Evolutionary conservation across 2,329 filamentous ascomycete species (phyloP).

Genomic region (Xylariales sp.): DNA sequence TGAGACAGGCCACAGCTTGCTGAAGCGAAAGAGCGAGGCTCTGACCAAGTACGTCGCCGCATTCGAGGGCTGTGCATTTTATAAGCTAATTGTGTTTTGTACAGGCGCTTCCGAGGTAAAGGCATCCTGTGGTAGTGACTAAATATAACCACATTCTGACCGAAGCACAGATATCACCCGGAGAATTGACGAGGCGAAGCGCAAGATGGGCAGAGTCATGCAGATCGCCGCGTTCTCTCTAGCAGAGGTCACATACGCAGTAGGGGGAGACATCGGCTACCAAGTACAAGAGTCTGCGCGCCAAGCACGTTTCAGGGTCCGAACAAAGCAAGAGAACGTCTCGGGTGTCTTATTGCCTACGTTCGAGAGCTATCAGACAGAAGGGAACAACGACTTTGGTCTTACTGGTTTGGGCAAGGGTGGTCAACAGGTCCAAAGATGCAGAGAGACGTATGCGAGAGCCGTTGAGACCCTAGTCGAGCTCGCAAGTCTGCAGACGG

Average conservation of each 20-base stretch:
- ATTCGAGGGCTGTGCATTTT: background rate
- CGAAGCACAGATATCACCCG: slow-evolving; percentile 75
- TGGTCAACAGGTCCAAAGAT: slow-evolving; percentile 93
- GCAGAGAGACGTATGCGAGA: slow-evolving; percentile 90
- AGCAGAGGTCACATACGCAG: slow-evolving; percentile 94
- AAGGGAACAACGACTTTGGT: slow-evolving; percentile 92
- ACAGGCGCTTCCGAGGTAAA: slow-evolving; percentile 82
- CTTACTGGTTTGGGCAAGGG: slow-evolving; percentile 94
- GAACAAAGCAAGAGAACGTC: slow-evolving; percentile 97
- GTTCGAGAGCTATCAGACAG: slow-evolving; percentile 86
- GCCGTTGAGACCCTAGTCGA: slow-evolving; percentile 96
- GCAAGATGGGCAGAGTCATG: slow-evolving; percentile 99
- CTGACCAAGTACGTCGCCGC: slow-evolving; percentile 73
- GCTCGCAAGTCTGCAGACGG: slow-evolving; percentile 91
- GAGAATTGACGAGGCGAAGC: slow-evolving; percentile 97
- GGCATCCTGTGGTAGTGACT: background rate
- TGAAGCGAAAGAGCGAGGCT: slow-evolving; percentile 97
- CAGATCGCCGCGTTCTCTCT: slow-evolving; percentile 97
- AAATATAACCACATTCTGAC: background rate
- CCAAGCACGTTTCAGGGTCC: slow-evolving; percentile 84
- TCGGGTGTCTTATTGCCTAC: slow-evolving; percentile 91
- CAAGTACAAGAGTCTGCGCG: slow-evolving; percentile 96
- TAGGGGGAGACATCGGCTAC: slow-evolving; percentile 92
- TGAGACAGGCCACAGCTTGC: slow-evolving; percentile 83
- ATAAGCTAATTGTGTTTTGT: slow-evolving; percentile 8